Evolutionary conservation across 2,329 filamentous ascomycete genomes (phyloP), one percentile per base, ranked within the genome.

Genomic region (Pezicula radicicola): DNA sequence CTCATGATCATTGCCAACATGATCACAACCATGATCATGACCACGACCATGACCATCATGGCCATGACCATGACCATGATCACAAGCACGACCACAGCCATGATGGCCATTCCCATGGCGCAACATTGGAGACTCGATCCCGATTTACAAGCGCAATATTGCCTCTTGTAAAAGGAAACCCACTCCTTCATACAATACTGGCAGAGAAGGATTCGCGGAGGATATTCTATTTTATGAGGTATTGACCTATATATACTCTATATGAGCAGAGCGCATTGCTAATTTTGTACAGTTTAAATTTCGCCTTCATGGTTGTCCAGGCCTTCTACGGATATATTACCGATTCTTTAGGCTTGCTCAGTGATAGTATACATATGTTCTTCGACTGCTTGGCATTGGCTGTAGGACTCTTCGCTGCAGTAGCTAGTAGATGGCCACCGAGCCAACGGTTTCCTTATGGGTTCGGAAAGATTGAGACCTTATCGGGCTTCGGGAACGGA

Each of bases 281-380:
- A 54, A 64, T 47, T 13, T 39, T 30, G 19, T 39, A 12, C 48
- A 96, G 91, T 55, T 80, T 99, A 50, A 99, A 99, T 67, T 91
- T 99, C 61, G 79, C 77, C 6, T 99, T 99, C 69, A 99, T 99
- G 94, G 74, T 89, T 33, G 84, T 99, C 1, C 94, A 99, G 65
- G 88, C 92, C 39, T 91, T 93, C 55, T 99, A 99, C 65, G 94
- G 94, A 46, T 95, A 94, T 63, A 74, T 94, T 10, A 97, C 91
- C 3, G 92, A 96, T 60, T 99, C 94, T 0, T 75, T 99, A 5
- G 94, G 94, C 3, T 78, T 99, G n/a, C 81, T 99, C 16, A 96
- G 91, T 60, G 94, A 99, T 70, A 97, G 92, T 64, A 94, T 99
- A 57, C 94, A 99, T 72, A 99, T 99, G 94, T 93, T 99, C 65